Conservation (phyloP, 2,329 filamentous ascomycete genomes). For the Anisogramma anomala region DNA sequence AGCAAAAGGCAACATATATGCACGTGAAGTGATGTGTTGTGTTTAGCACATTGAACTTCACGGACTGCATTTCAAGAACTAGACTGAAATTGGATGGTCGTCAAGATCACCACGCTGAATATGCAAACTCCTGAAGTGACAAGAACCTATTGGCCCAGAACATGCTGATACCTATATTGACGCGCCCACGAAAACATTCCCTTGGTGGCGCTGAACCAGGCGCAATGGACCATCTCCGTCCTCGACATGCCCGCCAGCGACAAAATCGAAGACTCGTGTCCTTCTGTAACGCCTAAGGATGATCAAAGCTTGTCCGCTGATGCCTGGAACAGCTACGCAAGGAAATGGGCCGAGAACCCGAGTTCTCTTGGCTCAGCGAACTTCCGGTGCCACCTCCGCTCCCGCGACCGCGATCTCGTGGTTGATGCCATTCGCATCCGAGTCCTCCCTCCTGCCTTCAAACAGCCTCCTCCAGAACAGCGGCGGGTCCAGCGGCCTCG, state of each 20-base stretch:
- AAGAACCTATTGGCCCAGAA: conserved; percentile 1
- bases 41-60: too few relatives aligned
- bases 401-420: conserved; percentile 52
- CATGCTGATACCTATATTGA: background rate
- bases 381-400: conserved; percentile 26
- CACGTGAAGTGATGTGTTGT: too few relatives aligned
- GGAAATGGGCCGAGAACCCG: too few relatives aligned
- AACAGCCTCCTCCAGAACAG: conserved; percentile 83
- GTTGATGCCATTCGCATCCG: conserved; percentile 43
- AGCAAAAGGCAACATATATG: too few relatives aligned
- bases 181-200: background rate
- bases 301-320: background rate
- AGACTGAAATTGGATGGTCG: too few relatives aligned
- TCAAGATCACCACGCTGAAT: too few relatives aligned
- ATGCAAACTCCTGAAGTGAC: background rate
- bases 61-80: too few relatives aligned
- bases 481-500: conserved; percentile 78
- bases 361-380: conserved; percentile 22
- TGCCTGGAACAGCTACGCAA: too few relatives aligned
- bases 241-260: conserved; percentile 1
- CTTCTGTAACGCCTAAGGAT: conserved; percentile 10
- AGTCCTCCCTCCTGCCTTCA: conserved; percentile 41
- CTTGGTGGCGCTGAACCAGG: background rate
- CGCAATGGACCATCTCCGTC: background rate
- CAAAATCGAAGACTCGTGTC: conserved; percentile 1